These are phyloP conservation scores for Salix caprea DNA, from an alignment of 345 rosid species.

Conservation along the genomic window DNA sequence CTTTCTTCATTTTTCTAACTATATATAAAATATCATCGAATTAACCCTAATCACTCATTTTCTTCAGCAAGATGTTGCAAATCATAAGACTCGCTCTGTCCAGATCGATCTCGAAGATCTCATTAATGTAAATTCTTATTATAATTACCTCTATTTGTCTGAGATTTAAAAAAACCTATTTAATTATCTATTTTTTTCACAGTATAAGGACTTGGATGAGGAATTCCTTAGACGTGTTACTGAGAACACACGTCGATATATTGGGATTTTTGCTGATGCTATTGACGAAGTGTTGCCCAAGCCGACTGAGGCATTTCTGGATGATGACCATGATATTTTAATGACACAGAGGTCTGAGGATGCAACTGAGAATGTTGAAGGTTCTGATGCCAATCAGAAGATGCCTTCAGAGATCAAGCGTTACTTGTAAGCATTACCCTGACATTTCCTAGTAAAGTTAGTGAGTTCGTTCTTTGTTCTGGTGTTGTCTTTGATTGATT, in stretches of 20 bases:
- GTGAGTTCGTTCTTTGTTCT: background rate
- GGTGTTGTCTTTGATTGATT: background rate
- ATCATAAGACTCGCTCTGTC: constrained; percentile 65
- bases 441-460: background rate
- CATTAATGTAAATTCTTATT: constrained; percentile 47
- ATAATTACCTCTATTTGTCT: background rate
- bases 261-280: constrained; percentile 67
- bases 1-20: background rate
- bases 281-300: constrained; percentile 82
- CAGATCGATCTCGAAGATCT: constrained; percentile 81
- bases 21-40: background rate
- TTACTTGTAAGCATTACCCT: constrained; percentile 53
- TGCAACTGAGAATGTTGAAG: constrained; percentile 47
- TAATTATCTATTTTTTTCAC: constrained; percentile 2
- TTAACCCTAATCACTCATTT: background rate
- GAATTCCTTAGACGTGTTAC: constrained; percentile 69
- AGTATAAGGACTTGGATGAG: constrained; percentile 68
- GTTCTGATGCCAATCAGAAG: constrained; percentile 62
- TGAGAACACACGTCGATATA: constrained; percentile 84
- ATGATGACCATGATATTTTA: constrained; percentile 80
- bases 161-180: constrained; percentile 12
- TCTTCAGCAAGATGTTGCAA: constrained; percentile 83
- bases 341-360: constrained; percentile 92
- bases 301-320: constrained; percentile 80
- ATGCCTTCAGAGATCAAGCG: constrained; percentile 93